These are phyloP conservation scores for Aspergillus diversus DNA, from an alignment of 495 filamentous ascomycete genomes.

Conservation along the genomic window DNA sequence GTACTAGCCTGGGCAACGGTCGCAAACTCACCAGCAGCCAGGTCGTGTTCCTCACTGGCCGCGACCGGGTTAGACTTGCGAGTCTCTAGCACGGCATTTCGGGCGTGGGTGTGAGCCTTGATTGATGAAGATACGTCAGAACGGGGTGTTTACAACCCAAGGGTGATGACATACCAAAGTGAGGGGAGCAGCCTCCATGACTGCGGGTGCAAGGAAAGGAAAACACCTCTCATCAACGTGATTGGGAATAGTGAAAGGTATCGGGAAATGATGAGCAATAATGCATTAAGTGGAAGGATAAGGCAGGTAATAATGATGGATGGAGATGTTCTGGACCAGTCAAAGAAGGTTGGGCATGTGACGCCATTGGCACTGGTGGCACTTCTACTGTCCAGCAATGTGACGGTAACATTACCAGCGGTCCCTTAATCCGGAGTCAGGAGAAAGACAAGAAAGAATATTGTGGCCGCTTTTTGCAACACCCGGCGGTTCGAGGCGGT, in stretches of 20 bases:
- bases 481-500: background rate
- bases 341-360: slow-evolving; percentile 5
- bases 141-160: slow-evolving; percentile 7
- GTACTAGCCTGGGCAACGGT: slow-evolving; percentile 73
- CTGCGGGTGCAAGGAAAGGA: background rate
- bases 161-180: slow-evolving; percentile 50
- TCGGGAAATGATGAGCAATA: background rate
- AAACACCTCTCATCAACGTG: background rate
- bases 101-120: slow-evolving; percentile 87
- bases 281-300: background rate
- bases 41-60: slow-evolving; percentile 83
- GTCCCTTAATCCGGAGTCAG: background rate
- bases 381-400: slow-evolving; percentile 1
- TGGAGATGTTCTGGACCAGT: background rate
- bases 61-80: slow-evolving; percentile 74
- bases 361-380: slow-evolving; percentile 8
- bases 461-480: background rate
- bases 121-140: slow-evolving; percentile 25
- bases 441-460: background rate
- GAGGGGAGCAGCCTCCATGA: slow-evolving; percentile 66
- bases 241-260: background rate
- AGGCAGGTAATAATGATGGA: background rate
- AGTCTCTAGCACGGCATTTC: slow-evolving; percentile 76
- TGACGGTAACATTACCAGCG: slow-evolving; percentile 21
- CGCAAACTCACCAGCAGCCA: slow-evolving; percentile 88